Percentiles rank a stretch among this genome's conserved stretches.
These are phyloP conservation scores for Lentinula aciculospora DNA, from an alignment of 768 basidiomycete species.

Conservation along the genomic window DNA sequence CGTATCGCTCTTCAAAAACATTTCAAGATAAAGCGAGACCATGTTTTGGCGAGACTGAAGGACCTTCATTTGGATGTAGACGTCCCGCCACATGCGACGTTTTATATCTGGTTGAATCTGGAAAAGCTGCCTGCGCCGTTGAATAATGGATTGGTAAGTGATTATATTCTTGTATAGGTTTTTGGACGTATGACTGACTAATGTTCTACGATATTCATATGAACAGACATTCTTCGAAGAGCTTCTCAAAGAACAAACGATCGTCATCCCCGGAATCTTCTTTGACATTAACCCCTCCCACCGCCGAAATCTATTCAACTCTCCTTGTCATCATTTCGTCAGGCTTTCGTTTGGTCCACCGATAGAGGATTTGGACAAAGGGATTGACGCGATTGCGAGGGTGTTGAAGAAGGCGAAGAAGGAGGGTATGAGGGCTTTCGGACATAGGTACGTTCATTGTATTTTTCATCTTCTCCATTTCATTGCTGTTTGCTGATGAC, in stretches of 20 bases:
- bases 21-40: conserved; percentile 89
- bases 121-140: conserved; percentile 74
- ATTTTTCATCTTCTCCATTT: neutral
- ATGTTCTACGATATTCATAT: too few species aligned
- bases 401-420: conserved; percentile 68
- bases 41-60: conserved; percentile 78
- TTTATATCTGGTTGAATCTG: conserved; percentile 93
- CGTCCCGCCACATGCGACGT: conserved; percentile 75
- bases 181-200: too few species aligned
- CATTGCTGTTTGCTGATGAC: neutral
- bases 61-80: conserved; percentile 73
- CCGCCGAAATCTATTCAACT: conserved; percentile 84
- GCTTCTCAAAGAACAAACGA: conserved; percentile 83
- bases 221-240: conserved; percentile 88
- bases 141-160: conserved; percentile 75
- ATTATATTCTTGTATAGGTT: too few species aligned
- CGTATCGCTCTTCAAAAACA: conserved; percentile 84
- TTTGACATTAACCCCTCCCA: conserved; percentile 81
- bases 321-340: conserved; percentile 87
- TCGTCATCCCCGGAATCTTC: conserved; percentile 89
- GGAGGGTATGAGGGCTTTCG: conserved; percentile 55
- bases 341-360: conserved; percentile 85
- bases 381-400: conserved; percentile 80
- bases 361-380: conserved; percentile 72
- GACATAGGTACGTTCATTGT: conserved; percentile 47